Conservation (phyloP, 495 filamentous ascomycete genomes). For the Aspergillus homomorphus region DNA sequence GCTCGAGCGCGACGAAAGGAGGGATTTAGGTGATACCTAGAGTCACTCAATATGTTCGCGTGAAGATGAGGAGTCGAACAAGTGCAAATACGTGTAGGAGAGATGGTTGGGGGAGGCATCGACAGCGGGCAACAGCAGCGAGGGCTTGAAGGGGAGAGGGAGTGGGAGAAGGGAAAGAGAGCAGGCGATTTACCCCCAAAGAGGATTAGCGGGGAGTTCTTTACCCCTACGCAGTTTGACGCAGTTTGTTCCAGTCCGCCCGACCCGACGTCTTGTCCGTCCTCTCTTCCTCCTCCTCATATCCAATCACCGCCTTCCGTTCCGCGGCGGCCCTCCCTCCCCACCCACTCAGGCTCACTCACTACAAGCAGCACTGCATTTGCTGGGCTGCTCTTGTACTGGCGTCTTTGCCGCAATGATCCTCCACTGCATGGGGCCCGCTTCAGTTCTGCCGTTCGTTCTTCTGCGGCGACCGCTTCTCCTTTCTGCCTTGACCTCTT, state of each 20-base stretch:
- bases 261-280: conserved; percentile 26
- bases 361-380: too few relatives aligned
- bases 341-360: neutral
- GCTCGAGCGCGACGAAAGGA: neutral
- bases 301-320: conserved; percentile 38
- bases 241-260: conserved; percentile 30
- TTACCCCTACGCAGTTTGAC: conserved; percentile 13
- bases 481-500: conserved; percentile 39
- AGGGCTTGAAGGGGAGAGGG: conserved; percentile 4
- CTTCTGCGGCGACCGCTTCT: conserved; percentile 38
- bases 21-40: neutral
- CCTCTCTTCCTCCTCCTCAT: conserved; percentile 41
- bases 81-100: conserved; percentile 36
- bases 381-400: neutral
- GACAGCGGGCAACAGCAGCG: neutral
- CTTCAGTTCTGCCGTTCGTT: conserved; percentile 33
- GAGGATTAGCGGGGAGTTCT: conserved; percentile 17
- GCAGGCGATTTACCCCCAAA: conserved; percentile 14
- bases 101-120: conserved; percentile 10
- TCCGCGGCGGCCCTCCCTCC: conserved; percentile 26
- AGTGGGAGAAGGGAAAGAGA: conserved; percentile 1
- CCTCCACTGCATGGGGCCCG: conserved; percentile 18
- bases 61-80: conserved; percentile 37
- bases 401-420: conserved; percentile 19
- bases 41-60: conserved; percentile 14